phyloP scores from a whole-genome alignment of 495 filamentous ascomycete genomes.

The Penicillium turbatum region DNA sequence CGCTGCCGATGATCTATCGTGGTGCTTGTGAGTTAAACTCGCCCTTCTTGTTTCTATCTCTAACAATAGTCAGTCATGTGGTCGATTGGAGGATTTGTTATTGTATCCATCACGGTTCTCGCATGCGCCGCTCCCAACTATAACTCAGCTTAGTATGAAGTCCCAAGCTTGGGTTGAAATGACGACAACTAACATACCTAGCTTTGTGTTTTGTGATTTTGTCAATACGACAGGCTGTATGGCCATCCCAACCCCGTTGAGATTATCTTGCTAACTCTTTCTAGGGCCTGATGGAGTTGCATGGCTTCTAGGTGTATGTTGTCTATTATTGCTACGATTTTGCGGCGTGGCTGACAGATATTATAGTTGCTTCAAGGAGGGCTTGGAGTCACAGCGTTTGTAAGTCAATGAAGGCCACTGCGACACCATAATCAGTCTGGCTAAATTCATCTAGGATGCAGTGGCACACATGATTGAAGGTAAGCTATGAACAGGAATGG shows the following conservation, averaged over 20 bases:
- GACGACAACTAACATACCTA: conserved; percentile 34
- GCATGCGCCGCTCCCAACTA: conserved; percentile 57
- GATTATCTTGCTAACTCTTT: conserved; percentile 10
- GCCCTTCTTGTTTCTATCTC: background rate
- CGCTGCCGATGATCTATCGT: conserved; percentile 60
- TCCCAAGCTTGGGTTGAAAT: conserved; percentile 26
- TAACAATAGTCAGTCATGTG: conserved; percentile 45
- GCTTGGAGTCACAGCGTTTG: conserved; percentile 56
- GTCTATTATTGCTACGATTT: background rate
- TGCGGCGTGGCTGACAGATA: conserved; percentile 2
- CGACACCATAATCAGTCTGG: background rate
- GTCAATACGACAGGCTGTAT: conserved; percentile 53
- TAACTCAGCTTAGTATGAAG: conserved; percentile 52
- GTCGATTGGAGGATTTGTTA: conserved; percentile 58
- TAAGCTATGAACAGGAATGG: conserved; percentile 1
- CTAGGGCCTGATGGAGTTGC: conserved; percentile 55
- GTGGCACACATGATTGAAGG: conserved; percentile 46
- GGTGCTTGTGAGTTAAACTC: conserved; percentile 30
- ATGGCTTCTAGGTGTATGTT: conserved; percentile 50
- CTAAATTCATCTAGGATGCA: conserved; percentile 37
- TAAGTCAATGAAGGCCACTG: conserved; percentile 9
- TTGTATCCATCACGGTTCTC: conserved; percentile 63
- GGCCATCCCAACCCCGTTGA: background rate
- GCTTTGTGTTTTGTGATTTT: conserved; percentile 54
- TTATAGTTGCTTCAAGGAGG: conserved; percentile 51